Percentiles rank a stretch among this genome's conserved stretches.
Conservation (phyloP, 2,329 filamentous ascomycete genomes). For the Hymenoscyphus repandus region DNA sequence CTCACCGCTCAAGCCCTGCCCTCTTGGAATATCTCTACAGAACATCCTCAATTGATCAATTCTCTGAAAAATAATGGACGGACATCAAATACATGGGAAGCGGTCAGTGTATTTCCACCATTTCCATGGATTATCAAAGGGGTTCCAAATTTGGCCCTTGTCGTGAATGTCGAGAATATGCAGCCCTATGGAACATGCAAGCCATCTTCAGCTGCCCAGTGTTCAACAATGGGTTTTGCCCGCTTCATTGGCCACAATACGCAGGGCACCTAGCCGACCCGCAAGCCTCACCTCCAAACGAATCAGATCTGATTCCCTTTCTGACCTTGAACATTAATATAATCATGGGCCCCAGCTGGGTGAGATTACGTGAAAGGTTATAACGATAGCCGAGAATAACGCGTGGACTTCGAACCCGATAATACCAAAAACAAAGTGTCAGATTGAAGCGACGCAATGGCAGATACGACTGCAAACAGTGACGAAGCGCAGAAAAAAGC, state of each 20-base stretch:
- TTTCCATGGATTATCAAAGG: not conserved
- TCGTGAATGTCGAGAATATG: not conserved
- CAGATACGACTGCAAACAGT: not conserved
- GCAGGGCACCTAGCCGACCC: not conserved
- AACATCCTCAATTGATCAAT: too few species aligned
- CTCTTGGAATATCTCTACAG: too few species aligned
- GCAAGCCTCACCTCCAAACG: not conserved
- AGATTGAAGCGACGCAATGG: not conserved
- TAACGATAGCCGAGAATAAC: not conserved
- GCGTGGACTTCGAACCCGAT: not conserved
- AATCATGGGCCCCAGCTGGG: too few species aligned
- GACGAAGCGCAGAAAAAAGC: not conserved
- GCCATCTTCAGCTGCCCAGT: not conserved
- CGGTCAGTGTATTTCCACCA: not conserved
- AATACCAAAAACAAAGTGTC: not conserved
- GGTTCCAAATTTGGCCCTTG: not conserved
- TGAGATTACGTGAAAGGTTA: too few species aligned
- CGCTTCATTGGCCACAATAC: conserved; percentile 7
- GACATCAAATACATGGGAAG: too few species aligned
- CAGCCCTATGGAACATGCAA: conserved; percentile 3
- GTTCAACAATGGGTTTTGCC: not conserved
- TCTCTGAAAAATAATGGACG: too few species aligned
- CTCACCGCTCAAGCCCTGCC: too few species aligned
- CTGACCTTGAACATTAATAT: not conserved
- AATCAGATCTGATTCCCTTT: not conserved